phyloP scores from a whole-genome alignment of 208 protist species.

The Giardia muris region DNA sequence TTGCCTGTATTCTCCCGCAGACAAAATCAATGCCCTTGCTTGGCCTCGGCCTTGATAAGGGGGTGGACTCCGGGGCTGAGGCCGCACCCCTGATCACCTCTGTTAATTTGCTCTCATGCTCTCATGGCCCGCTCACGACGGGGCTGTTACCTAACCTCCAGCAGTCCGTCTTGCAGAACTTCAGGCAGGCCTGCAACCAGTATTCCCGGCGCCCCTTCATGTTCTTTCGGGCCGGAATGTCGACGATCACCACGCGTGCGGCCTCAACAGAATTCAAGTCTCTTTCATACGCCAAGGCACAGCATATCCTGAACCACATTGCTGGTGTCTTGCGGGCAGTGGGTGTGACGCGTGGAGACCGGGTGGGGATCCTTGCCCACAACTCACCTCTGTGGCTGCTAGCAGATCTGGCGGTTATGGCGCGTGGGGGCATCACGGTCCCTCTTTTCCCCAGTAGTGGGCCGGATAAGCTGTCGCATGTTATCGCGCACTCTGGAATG shows the following conservation, averaged over 20 bases:
- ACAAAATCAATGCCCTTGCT: no score
- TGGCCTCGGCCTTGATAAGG: no score
- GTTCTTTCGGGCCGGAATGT: neutral
- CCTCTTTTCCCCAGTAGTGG: neutral
- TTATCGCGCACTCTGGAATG: neutral
- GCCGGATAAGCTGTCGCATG: neutral
- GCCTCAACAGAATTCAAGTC: neutral
- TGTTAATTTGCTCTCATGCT: neutral
- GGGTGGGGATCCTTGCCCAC: neutral
- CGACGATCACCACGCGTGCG: neutral
- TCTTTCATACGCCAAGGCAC: neutral
- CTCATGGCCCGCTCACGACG: neutral
- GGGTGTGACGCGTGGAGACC: slow-evolving; percentile 14
- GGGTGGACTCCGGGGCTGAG: no score
- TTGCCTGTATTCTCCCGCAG: no score
- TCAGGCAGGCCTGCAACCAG: neutral
- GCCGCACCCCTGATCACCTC: no score
- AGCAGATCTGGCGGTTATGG: slow-evolving; percentile 12
- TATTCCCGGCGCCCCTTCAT: neutral
- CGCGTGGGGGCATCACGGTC: neutral
- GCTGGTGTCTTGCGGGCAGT: neutral
- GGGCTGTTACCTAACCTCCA: neutral
- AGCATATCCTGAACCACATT: neutral
- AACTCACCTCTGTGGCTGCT: slow-evolving; percentile 28
- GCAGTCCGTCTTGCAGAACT: neutral